Conservation (phyloP, 1,284 basidiomycete species). For the Macrocybe sp. region DNA sequence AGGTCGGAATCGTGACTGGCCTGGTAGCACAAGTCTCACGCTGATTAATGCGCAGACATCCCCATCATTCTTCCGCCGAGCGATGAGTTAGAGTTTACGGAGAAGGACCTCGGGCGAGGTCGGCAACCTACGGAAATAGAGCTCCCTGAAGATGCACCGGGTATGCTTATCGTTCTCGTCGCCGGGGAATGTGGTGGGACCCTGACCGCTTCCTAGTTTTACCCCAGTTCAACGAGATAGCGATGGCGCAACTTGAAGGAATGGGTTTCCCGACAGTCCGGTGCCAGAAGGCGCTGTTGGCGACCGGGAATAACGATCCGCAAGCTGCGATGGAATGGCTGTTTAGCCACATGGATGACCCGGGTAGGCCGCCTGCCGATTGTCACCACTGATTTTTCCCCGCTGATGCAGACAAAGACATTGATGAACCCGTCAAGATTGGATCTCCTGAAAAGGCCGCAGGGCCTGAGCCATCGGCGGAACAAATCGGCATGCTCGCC, state of each 20-base stretch:
- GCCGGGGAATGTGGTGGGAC: not conserved
- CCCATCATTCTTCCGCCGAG: slow-evolving; percentile 72
- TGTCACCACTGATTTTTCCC: slow-evolving; percentile 3
- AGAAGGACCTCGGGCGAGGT: slow-evolving; percentile 70
- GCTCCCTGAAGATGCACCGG: slow-evolving; percentile 49
- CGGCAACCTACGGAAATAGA: slow-evolving; percentile 71
- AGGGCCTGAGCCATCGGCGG: slow-evolving; percentile 52
- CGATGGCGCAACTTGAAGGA: slow-evolving; percentile 69
- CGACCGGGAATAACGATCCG: slow-evolving; percentile 77
- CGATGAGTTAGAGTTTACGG: slow-evolving; percentile 57
- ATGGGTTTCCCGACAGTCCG: slow-evolving; percentile 88
- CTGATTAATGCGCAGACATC: slow-evolving; percentile 56
- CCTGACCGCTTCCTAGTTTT: slow-evolving; percentile 14
- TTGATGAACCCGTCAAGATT: slow-evolving; percentile 75
- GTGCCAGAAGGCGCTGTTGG: slow-evolving; percentile 86
- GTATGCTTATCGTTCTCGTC: slow-evolving; percentile 8
- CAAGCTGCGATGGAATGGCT: slow-evolving; percentile 95
- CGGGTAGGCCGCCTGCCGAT: slow-evolving; percentile 43
- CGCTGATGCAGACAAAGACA: slow-evolving; percentile 46
- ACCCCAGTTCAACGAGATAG: slow-evolving; percentile 69
- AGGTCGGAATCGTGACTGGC: slow-evolving; percentile 41
- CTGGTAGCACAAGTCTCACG: not conserved
- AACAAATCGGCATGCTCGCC: slow-evolving; percentile 68
- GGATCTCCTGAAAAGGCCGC: slow-evolving; percentile 19
- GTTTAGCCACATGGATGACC: slow-evolving; percentile 93